These are phyloP conservation scores for Fistulifera solaris DNA, from an alignment of 108 stramenopile genomes.

Conservation along the genomic window DNA sequence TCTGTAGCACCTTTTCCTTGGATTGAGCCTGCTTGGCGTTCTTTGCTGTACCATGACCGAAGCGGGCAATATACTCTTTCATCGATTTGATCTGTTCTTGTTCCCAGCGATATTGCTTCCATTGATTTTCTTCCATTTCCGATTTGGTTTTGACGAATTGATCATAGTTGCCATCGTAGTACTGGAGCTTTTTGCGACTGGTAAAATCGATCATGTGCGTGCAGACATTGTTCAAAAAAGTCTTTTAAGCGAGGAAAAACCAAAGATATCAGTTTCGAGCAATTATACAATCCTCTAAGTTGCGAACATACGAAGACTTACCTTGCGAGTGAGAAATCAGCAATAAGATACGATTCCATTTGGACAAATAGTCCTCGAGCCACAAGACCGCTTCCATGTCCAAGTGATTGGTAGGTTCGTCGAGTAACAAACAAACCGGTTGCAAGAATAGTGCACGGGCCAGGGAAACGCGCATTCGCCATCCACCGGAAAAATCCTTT, in stretches of 20 bases:
- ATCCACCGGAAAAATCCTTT: constrained; percentile 95
- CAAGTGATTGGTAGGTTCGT: constrained; percentile 92
- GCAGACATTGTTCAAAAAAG: constrained; percentile 92
- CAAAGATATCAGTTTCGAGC: constrained; percentile 31
- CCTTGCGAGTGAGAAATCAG: constrained; percentile 85
- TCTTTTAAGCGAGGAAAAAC: too few relatives aligned
- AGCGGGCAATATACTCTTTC: constrained; percentile 97
- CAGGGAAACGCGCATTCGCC: constrained; percentile 96
- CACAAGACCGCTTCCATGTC: constrained; percentile 96
- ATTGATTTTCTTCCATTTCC: constrained; percentile 90
- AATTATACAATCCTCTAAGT: too few relatives aligned
- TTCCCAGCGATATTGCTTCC: constrained; percentile 97
- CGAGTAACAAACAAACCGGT: constrained; percentile 71
- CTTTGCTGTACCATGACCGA: constrained; percentile 97
- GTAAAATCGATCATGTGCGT: constrained; percentile 95
- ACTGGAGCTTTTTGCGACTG: constrained; percentile 57
- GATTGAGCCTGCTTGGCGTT: constrained; percentile 95
- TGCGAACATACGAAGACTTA: constrained; percentile 38
- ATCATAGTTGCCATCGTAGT: constrained; percentile 97
- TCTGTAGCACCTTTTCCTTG: constrained; percentile 84
- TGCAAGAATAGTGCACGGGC: constrained; percentile 95
- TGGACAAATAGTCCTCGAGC: constrained; percentile 90
- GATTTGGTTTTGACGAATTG: constrained; percentile 90
- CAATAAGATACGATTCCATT: constrained; percentile 87
- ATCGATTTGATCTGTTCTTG: constrained; percentile 95